Evolutionary conservation across 768 basidiomycete genomes (phyloP).

Genomic region (Tricholoma hemisulphureum): DNA sequence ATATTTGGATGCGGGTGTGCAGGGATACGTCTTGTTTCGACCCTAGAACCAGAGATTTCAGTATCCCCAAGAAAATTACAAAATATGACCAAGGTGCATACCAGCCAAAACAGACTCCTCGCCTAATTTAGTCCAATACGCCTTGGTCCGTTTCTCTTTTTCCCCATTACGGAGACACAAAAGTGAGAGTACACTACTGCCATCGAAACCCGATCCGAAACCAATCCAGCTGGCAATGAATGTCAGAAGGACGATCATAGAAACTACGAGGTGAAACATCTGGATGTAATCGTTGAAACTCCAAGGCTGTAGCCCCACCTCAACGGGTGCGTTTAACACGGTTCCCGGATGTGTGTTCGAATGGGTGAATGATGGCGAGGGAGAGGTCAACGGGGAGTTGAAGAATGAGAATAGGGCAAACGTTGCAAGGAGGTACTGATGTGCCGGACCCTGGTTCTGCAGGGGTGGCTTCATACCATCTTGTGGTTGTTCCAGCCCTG

Average conservation of each 20-base stretch:
- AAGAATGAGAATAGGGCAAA: slow-evolving; percentile 87
- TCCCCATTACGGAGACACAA: background rate
- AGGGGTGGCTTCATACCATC: slow-evolving; percentile 9
- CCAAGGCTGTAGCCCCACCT: slow-evolving; percentile 29
- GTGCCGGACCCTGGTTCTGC: slow-evolving; percentile 28
- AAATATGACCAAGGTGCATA: slow-evolving; percentile 13
- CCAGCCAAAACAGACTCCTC: slow-evolving; percentile 35
- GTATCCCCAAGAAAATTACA: background rate
- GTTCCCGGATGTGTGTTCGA: slow-evolving; percentile 57
- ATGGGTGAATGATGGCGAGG: slow-evolving; percentile 29
- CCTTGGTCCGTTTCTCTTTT: slow-evolving; percentile 9
- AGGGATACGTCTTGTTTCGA: slow-evolving; percentile 28
- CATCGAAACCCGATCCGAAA: slow-evolving; percentile 29
- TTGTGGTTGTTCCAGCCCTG: slow-evolving; percentile 21
- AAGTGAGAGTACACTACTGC: background rate
- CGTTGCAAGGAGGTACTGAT: slow-evolving; percentile 76
- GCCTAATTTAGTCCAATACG: slow-evolving; percentile 29
- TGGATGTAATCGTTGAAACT: slow-evolving; percentile 57
- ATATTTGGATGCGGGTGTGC: slow-evolving; percentile 51
- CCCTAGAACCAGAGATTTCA: slow-evolving; percentile 8
- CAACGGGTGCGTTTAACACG: slow-evolving; percentile 42
- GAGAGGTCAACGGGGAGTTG: slow-evolving; percentile 64
- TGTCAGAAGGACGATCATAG: slow-evolving; percentile 59
- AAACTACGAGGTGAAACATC: slow-evolving; percentile 63
- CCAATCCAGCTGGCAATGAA: slow-evolving; percentile 41